phyloP scores from a whole-genome alignment of 2,329 filamentous ascomycete genomes.

The Phaeosphaeria sp. region DNA sequence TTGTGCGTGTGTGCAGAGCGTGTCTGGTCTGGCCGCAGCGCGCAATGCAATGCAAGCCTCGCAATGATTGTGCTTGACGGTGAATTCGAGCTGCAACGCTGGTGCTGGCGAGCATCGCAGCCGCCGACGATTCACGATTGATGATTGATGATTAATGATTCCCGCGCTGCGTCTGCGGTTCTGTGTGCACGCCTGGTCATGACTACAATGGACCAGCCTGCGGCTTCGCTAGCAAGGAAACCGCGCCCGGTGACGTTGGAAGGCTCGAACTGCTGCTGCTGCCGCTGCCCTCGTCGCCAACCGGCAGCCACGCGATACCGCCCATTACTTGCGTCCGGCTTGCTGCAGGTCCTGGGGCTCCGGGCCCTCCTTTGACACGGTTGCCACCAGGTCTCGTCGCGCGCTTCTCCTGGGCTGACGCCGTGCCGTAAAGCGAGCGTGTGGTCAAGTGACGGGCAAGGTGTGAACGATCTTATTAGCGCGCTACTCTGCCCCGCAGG shows the following conservation, averaged over 20 bases:
- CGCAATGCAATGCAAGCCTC: too few relatives aligned
- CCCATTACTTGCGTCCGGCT: conserved; percentile 10
- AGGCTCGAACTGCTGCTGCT: conserved; percentile 24
- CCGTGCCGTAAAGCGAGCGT: conserved; percentile 20
- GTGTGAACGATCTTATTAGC: conserved; percentile 22
- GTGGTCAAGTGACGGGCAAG: conserved; percentile 16
- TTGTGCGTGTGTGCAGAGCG: not conserved
- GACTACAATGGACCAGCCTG: conserved; percentile 10
- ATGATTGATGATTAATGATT: too few relatives aligned
- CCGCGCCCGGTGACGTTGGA: conserved; percentile 33
- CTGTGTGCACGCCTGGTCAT: conserved; percentile 1
- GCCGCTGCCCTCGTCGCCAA: conserved; percentile 1
- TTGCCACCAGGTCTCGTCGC: conserved; percentile 4
- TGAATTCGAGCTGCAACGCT: not conserved
- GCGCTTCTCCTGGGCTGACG: conserved; percentile 21
- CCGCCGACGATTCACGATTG: too few relatives aligned
- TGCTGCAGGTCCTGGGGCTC: conserved; percentile 10
- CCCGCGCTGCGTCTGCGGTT: not conserved
- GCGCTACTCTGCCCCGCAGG: conserved; percentile 27
- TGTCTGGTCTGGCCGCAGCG: not conserved
- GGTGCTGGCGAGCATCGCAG: not conserved
- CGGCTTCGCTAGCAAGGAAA: conserved; percentile 4
- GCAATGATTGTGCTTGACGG: not conserved
- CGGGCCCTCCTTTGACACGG: not conserved
- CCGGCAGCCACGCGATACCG: conserved; percentile 16